Base-by-base conservation (phyloP, 305 asterid species). In the Galium porrigens region DNA sequence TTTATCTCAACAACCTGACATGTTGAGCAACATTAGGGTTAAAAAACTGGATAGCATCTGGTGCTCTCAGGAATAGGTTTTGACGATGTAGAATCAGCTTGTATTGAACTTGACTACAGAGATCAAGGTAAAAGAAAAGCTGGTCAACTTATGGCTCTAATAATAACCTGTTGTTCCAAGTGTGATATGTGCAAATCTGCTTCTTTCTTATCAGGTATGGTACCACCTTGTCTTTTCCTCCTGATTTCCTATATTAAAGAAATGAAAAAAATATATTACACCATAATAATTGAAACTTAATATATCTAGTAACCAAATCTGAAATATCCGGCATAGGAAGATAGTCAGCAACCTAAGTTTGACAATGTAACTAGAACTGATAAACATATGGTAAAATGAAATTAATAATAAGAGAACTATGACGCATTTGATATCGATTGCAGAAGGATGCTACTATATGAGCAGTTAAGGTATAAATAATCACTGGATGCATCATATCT, bases 171-270 rank as follows among this genome's bases (percentile, higher is more conserved):
- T 86, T 74, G 78, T 77, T 89, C 85, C 82, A 89, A 78, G 72
- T 85, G 76, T 4, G 87, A 73, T 65, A 89, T 36, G 55, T 77
- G 48, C 61, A 66, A 64, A 79, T 73, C 68, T 60, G 72, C 68
- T 70, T 84, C 86, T 66, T 81, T 83, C 67, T 76, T 77, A 83
- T 79, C 51, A 71, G 65, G 74, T 58, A 68, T 60, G 68, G 70
- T 71, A 74, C 85, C 86, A 48, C 86, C 84, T 27, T 74, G 95
- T 82, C 76, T 92, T 77, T 81, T 85, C 86, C 98, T 92, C 86
- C 91, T 85, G 76, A 89, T 80, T 72, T 92, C 95, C 99, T 92
- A 81, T 63, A 42, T 15, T 61, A 15, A 70, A 73, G 33, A 65
- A 48, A 34, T 5, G 11, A 36, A 36, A 1, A 6, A 36, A 36